phyloP scores from a whole-genome alignment of 768 basidiomycete genomes.

The Rhizopogon vesiculosus region DNA sequence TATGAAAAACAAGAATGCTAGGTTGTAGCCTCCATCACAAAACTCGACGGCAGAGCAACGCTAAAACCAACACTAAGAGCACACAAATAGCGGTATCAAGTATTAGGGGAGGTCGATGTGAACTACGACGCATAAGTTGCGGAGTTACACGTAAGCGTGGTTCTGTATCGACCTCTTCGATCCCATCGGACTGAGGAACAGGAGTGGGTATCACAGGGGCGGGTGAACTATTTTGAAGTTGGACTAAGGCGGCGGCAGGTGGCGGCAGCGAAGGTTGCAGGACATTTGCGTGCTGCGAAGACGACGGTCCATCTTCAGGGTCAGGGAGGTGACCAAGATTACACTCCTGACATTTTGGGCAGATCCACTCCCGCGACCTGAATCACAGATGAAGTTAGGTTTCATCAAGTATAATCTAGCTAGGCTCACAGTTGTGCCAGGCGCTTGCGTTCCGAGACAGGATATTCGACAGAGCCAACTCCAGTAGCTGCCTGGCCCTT shows the following conservation, averaged over 20 bases:
- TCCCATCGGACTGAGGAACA: constrained; percentile 6
- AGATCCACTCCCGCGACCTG: constrained; percentile 80
- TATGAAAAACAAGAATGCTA: constrained; percentile 9
- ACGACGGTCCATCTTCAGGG: constrained; percentile 27
- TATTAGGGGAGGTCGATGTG: constrained; percentile 49
- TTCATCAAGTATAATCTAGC: constrained; percentile 5
- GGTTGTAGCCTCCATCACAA: constrained; percentile 21
- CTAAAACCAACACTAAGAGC: constrained; percentile 62
- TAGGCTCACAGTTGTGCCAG: constrained; percentile 65
- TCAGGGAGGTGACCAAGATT: constrained; percentile 75
- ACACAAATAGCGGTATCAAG: constrained; percentile 75
- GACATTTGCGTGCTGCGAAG: constrained; percentile 10
- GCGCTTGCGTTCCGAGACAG: constrained; percentile 68
- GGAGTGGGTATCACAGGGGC: constrained; percentile 11
- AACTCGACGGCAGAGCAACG: constrained; percentile 60
- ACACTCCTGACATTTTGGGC: constrained; percentile 63
- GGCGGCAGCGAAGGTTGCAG: not conserved
- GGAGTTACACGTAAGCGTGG: constrained; percentile 14
- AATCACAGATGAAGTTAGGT: constrained; percentile 9
- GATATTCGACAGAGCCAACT: constrained; percentile 84
- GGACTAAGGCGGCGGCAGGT: constrained; percentile 10
- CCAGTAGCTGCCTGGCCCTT: constrained; percentile 86
- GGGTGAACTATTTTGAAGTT: constrained; percentile 7
- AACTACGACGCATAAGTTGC: constrained; percentile 12
- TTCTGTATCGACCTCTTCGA: constrained; percentile 6